Evolutionary conservation across 129 eudicot species (phyloP), one percentile per base, ranked within the genome.

Genomic region (Heracleum sosnowskyi): DNA sequence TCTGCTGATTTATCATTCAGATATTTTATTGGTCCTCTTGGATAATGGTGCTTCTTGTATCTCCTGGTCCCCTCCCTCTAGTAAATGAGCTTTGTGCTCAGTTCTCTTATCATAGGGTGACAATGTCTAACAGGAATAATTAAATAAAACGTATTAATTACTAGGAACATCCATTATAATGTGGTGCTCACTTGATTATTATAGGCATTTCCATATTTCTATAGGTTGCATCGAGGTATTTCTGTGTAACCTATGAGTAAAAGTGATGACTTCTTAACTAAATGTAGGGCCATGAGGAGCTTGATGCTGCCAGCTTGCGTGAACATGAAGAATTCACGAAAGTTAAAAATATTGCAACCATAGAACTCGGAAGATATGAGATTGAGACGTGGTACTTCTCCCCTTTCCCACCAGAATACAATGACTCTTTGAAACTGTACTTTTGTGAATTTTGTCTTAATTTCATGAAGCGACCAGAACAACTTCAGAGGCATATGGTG

Each of bases 301-400:
- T 95, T 79, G 98, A 95, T 90, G 91, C 98, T 57, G 98, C 97
- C 69, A 95, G 98, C 81, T 91, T 95, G 84, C 97, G 97, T 68
- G 98, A 95, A 82, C 98, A 95, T 84, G 98, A 95, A 83, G 98
- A 95, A 74, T 95, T 95, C 81, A 95, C 97, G 3, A 95, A 95
- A 87, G 98, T 95, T 40, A 95, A 95, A 82, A 95, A 95, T 80
- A 95, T 95, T 40, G 97, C 97, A 40, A 95, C 96, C 33, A 90
- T 94, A 70, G 97, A 91, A 79, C 96, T 95, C 75, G 98, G 98
- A 80, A 87, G 90, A 75, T 95, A 95, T 70, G 97, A 95, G 87
- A 95, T 95, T 76, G 98, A 95, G 91, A 95, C 98, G 51, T 94
- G 98, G 98, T 94, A 94, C 82, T 94, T 94, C 82, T 94, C 97